These are phyloP conservation scores for Hyaloscypha bicolor DNA, from an alignment of 495 filamentous ascomycete genomes.

Conservation along the genomic window DNA sequence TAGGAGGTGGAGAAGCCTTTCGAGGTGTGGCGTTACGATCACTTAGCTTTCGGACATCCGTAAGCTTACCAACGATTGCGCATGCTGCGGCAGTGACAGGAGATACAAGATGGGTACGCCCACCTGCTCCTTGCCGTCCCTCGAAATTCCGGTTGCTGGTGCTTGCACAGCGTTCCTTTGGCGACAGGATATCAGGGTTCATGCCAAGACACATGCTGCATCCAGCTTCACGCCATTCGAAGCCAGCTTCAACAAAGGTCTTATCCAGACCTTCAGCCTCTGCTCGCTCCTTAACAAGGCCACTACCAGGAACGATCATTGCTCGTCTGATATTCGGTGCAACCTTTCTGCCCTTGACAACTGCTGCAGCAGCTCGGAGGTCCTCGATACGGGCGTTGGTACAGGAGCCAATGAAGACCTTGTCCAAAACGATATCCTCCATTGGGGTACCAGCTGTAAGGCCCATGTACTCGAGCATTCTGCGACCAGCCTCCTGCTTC, in stretches of 20 bases:
- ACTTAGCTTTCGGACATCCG: conserved; percentile 83
- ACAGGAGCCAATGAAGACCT: conserved; percentile 98
- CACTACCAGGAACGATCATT: conserved; percentile 95
- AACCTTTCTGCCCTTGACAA: conserved; percentile 84
- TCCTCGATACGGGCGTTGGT: conserved; percentile 98
- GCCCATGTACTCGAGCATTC: conserved; percentile 96
- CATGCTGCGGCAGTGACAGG: conserved; percentile 95
- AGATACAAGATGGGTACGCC: conserved; percentile 94
- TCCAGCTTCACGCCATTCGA: conserved; percentile 97
- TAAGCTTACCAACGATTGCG: conserved; percentile 84
- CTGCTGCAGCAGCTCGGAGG: conserved; percentile 80
- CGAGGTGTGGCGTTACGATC: conserved; percentile 58
- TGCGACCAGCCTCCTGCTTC: conserved; percentile 75
- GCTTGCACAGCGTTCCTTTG: conserved; percentile 89
- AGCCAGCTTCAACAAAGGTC: conserved; percentile 89
- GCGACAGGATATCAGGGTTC: conserved; percentile 98
- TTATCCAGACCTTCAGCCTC: conserved; percentile 91
- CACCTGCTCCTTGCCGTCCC: conserved; percentile 90
- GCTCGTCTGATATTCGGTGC: conserved; percentile 88
- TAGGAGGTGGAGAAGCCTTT: conserved; percentile 34
- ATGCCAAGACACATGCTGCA: conserved; percentile 99
- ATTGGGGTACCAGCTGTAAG: conserved; percentile 81
- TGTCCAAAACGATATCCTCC: conserved; percentile 89
- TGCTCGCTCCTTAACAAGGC: conserved; percentile 90
- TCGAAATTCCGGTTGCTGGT: conserved; percentile 99